Percentiles rank a stretch among this genome's conserved stretches.
phyloP scores from a whole-genome alignment of 331 rosid species.

The Phaseolus coccineus region DNA sequence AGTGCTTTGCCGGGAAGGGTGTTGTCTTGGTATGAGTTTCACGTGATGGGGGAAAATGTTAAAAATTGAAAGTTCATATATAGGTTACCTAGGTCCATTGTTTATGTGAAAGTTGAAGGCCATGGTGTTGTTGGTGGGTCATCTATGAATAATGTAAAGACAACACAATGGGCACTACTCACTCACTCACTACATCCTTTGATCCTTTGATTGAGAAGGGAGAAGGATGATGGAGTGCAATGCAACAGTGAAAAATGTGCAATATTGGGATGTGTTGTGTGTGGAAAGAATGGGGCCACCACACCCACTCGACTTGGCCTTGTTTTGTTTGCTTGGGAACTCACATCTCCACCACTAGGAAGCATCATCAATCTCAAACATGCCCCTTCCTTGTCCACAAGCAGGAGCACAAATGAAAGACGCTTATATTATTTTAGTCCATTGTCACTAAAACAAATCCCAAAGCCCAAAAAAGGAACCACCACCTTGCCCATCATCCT shows the following conservation, averaged over 20 bases:
- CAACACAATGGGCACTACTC: slow-evolving; percentile 30
- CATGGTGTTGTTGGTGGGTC: slow-evolving; percentile 8
- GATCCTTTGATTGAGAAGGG: slow-evolving; percentile 16
- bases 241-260: slow-evolving; percentile 59
- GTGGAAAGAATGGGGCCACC: slow-evolving; percentile 61
- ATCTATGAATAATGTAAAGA: slow-evolving; percentile 7
- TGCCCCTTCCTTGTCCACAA: slow-evolving; percentile 57
- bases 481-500: slow-evolving; percentile 64
- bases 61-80: slow-evolving; percentile 17
- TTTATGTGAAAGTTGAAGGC: slow-evolving; percentile 32
- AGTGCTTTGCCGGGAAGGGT: slow-evolving; percentile 38
- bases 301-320: slow-evolving; percentile 55
- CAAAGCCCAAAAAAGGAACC: slow-evolving; percentile 53
- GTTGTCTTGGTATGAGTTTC: slow-evolving; percentile 29
- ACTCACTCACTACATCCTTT: no score
- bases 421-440: not conserved
- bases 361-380: slow-evolving; percentile 54
- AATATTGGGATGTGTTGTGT: slow-evolving; percentile 56
- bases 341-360: slow-evolving; percentile 46
- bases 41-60: slow-evolving; percentile 45
- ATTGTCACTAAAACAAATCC: slow-evolving; percentile 52
- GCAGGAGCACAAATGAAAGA: slow-evolving; percentile 31
- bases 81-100: slow-evolving; percentile 32
- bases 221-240: slow-evolving; percentile 60
- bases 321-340: slow-evolving; percentile 57